These are phyloP conservation scores for Colletotrichum ledebouriae DNA, from an alignment of 2,329 filamentous ascomycete genomes.

Conservation along the genomic window DNA sequence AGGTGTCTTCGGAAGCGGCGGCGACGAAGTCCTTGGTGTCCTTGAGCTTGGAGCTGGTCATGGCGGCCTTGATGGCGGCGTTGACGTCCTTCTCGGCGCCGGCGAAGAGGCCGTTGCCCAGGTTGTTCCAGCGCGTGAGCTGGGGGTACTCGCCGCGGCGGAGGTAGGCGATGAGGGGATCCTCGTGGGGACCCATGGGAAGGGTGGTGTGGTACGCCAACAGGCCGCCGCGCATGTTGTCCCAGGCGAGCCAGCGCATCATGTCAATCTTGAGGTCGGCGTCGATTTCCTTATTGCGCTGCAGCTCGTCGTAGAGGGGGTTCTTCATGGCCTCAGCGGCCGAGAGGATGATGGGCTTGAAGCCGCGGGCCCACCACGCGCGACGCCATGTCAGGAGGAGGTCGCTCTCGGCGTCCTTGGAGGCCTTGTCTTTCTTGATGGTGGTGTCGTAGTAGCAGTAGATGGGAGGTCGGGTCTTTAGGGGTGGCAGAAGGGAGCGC, in stretches of 20 bases:
- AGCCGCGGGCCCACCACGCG: conserved; percentile 96
- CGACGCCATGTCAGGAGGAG: conserved; percentile 89
- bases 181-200: conserved; percentile 84
- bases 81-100: conserved; percentile 76
- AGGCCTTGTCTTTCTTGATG: conserved; percentile 70
- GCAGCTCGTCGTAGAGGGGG: conserved; percentile 80
- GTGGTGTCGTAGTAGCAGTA: conserved; percentile 92
- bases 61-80: conserved; percentile 70
- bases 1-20: conserved; percentile 69
- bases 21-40: conserved; percentile 74
- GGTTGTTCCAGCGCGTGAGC: conserved; percentile 79
- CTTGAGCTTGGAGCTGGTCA: conserved; percentile 68
- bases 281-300: conserved; percentile 70
- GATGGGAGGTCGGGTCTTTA: conserved; percentile 77
- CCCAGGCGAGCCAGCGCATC: conserved; percentile 92
- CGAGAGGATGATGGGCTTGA: conserved; percentile 85
- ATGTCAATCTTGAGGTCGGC: conserved; percentile 75
- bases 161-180: conserved; percentile 78
- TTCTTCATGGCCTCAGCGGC: conserved; percentile 86
- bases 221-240: conserved; percentile 87
- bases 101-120: conserved; percentile 80
- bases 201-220: conserved; percentile 84
- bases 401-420: conserved; percentile 80
- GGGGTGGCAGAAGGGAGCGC: conserved; percentile 84
- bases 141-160: conserved; percentile 81